Conservation (phyloP, 495 filamentous ascomycete genomes). For the Neurospora pannonica region DNA sequence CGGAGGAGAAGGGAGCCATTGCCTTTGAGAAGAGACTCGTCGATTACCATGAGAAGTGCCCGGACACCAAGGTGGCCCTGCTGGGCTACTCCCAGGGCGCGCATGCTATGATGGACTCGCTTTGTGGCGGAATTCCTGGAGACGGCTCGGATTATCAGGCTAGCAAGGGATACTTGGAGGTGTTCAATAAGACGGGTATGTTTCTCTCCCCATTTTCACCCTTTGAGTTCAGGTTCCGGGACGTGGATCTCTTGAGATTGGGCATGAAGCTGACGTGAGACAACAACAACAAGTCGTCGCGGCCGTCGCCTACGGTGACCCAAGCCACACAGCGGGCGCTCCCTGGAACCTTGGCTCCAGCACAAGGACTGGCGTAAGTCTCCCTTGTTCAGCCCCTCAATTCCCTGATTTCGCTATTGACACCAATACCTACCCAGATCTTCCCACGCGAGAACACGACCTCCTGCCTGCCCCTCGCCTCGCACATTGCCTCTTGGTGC, state of each 20-base stretch:
- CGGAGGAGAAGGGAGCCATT: conserved; percentile 8
- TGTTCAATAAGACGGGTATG: background rate
- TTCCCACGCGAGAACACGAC: conserved; percentile 8
- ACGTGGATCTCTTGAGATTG: background rate
- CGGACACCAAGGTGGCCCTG: conserved; percentile 18
- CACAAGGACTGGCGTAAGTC: conserved; percentile 9
- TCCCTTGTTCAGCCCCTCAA: background rate
- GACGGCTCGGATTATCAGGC: background rate
- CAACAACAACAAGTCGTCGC: conserved; percentile 12
- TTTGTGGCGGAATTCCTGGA: background rate
- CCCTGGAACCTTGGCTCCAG: conserved; percentile 15
- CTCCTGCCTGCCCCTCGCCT: conserved; percentile 8
- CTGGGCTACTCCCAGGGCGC: conserved; percentile 22
- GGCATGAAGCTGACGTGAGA: conserved; percentile 1
- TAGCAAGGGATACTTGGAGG: background rate
- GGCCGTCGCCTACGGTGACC: conserved; percentile 15
- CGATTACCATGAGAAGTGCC: conserved; percentile 10
- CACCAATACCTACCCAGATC: conserved; percentile 5
- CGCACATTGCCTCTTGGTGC: conserved; percentile 13
- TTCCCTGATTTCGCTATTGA: background rate
- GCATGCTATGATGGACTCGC: conserved; percentile 4
- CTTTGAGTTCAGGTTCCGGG: no score
- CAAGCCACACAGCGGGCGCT: conserved; percentile 4
- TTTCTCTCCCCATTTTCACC: background rate
- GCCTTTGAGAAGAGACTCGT: conserved; percentile 11